A percentile compares a stretch with the other conserved stretches of the same genome.
Conservation (phyloP, 2,329 filamentous ascomycete species). For the Alternaria arborescens region DNA sequence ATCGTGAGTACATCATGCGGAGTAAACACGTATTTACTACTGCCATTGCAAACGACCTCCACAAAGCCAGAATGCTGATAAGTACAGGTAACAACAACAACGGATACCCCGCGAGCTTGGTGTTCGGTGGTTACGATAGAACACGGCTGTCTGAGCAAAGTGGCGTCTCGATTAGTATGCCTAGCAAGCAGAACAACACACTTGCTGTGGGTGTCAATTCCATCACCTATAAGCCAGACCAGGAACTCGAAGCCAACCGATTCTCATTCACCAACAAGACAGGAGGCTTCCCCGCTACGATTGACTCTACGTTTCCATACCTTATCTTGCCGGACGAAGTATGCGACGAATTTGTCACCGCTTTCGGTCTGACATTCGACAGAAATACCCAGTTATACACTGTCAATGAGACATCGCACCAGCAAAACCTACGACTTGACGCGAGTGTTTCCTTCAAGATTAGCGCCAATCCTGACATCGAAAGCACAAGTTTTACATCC, state of each 20-base stretch:
- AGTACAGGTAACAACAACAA: slow-evolving; percentile 36
- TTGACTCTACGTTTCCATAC: slow-evolving; percentile 53
- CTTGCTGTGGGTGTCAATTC: slow-evolving; percentile 39
- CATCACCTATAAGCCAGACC: slow-evolving; percentile 34
- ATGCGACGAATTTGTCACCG: slow-evolving; percentile 49
- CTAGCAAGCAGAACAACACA: slow-evolving; percentile 28
- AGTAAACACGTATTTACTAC: neutral
- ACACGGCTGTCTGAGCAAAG: slow-evolving; percentile 39
- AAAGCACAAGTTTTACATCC: slow-evolving; percentile 17
- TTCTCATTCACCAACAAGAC: slow-evolving; percentile 16
- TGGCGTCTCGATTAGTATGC: slow-evolving; percentile 30
- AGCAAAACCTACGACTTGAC: slow-evolving; percentile 34
- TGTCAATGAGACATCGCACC: slow-evolving; percentile 39
- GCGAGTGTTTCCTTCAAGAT: slow-evolving; percentile 41
- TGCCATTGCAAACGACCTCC: neutral
- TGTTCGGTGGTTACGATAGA: slow-evolving; percentile 54
- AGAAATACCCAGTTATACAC: slow-evolving; percentile 43
- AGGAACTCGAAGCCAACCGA: slow-evolving; percentile 14
- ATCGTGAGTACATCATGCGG: slow-evolving; percentile 38
- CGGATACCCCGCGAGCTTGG: slow-evolving; percentile 44
- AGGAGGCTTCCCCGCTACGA: slow-evolving; percentile 36
- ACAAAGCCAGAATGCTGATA: neutral
- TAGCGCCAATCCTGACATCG: slow-evolving; percentile 10
- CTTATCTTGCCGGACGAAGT: slow-evolving; percentile 42
- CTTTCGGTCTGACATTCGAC: slow-evolving; percentile 50